Conservation (phyloP, 768 basidiomycete species). For the Boletus sensibilis region DNA sequence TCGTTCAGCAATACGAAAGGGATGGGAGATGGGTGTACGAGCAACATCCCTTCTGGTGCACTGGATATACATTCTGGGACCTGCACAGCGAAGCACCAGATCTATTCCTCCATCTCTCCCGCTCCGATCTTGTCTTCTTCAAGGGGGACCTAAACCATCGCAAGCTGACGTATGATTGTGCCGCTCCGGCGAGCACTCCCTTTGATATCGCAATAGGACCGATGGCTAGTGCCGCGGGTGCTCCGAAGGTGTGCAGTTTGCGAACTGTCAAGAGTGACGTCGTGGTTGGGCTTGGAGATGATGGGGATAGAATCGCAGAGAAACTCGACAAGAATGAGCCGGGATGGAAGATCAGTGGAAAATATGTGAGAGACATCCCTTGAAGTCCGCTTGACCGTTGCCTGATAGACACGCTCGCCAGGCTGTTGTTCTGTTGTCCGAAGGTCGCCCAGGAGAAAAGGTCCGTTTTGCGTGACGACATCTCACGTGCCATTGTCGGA, state of each 20-base stretch:
- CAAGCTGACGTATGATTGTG: conserved; percentile 85
- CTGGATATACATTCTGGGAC: conserved; percentile 95
- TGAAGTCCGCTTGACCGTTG: neutral
- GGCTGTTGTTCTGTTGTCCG: conserved; percentile 86
- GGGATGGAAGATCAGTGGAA: conserved; percentile 96
- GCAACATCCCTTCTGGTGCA: conserved; percentile 93
- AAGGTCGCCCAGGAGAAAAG: conserved; percentile 86
- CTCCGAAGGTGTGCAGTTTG: conserved; percentile 82
- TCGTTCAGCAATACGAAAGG: conserved; percentile 76
- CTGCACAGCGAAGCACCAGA: conserved; percentile 81
- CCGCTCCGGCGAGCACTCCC: conserved; percentile 80
- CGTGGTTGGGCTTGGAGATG: conserved; percentile 76
- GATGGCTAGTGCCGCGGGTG: conserved; percentile 85
- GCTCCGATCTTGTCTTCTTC: conserved; percentile 88
- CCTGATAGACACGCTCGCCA: conserved; percentile 30
- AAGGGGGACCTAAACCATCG: conserved; percentile 95
- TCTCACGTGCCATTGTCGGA: neutral
- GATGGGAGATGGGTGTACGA: conserved; percentile 95
- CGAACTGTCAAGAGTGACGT: conserved; percentile 96
- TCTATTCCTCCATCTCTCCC: conserved; percentile 87
- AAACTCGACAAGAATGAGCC: conserved; percentile 80
- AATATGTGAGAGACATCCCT: conserved; percentile 68
- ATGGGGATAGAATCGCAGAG: conserved; percentile 71
- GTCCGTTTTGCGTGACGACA: conserved; percentile 62
- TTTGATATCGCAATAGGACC: conserved; percentile 91